Evolutionary conservation across 2,329 filamentous ascomycete genomes (phyloP).

Genomic region (Pseudogymnoascus sp.): DNA sequence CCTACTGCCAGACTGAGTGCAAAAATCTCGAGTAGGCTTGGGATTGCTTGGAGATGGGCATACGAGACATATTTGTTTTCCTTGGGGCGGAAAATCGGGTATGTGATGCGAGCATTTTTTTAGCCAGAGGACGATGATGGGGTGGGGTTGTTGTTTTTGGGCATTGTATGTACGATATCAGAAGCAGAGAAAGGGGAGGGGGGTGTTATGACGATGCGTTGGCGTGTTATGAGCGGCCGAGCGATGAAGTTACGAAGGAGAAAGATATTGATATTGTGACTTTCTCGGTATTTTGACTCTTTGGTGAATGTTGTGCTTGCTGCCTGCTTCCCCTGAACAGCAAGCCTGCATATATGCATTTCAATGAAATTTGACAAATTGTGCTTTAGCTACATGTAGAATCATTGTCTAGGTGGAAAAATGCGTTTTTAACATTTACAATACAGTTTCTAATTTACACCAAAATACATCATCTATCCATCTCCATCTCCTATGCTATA

Average conservation of each 20-base stretch:
- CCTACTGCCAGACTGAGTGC: background rate
- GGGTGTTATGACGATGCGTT: background rate
- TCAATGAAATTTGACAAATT: background rate
- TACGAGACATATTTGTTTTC: background rate
- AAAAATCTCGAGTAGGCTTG: background rate
- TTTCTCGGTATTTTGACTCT: background rate
- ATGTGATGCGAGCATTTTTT: background rate
- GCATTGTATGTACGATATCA: conserved; percentile 3
- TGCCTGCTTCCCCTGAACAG: background rate
- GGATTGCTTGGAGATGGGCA: background rate
- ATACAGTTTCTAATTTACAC: conserved; percentile 11
- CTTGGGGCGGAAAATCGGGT: background rate
- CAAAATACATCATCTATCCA: background rate
- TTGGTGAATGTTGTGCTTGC: background rate
- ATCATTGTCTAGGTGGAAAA: background rate
- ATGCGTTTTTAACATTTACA: conserved; percentile 5
- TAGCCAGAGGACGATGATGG: background rate
- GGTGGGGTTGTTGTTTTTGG: background rate
- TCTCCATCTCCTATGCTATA: background rate
- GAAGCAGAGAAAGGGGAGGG: background rate
- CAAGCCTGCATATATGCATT: no score
- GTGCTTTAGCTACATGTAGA: background rate
- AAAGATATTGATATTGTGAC: background rate
- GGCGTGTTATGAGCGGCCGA: conserved; percentile 5
- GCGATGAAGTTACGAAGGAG: conserved; percentile 4